phyloP scores from a whole-genome alignment of 1,139 yeast species.

The Candida tropicalis region DNA sequence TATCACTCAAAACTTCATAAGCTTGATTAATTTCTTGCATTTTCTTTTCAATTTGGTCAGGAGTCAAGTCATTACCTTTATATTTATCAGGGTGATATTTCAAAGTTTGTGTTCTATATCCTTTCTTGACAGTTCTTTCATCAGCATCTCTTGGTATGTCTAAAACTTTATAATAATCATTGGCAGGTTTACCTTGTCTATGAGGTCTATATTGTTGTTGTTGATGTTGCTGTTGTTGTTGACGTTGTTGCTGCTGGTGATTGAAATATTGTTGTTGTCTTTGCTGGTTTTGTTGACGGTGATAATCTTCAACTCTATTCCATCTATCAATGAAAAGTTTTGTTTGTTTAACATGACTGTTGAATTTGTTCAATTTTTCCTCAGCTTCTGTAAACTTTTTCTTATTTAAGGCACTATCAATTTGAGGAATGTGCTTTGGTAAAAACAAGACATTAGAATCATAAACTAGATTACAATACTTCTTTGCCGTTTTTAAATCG shows the following conservation, averaged over 20 bases:
- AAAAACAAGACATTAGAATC: conserved; percentile 35
- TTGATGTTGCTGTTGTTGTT: conserved; percentile 44
- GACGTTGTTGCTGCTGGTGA: conserved; percentile 46
- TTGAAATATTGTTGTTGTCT: conserved; percentile 49
- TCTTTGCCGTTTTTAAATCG: conserved; percentile 29
- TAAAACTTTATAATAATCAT: conserved; percentile 81
- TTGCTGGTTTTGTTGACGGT: conserved; percentile 16
- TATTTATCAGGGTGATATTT: conserved; percentile 92
- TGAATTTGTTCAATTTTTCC: conserved; percentile 30
- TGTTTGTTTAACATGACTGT: conserved; percentile 42
- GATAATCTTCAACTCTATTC: conserved; percentile 25
- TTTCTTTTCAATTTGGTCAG: conserved; percentile 75
- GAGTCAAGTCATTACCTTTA: conserved; percentile 61
- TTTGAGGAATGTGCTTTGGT: conserved; percentile 47
- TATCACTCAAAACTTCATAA: conserved; percentile 77
- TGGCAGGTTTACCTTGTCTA: conserved; percentile 47
- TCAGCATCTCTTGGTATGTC: conserved; percentile 71
- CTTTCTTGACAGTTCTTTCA: conserved; percentile 74
- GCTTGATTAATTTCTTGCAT: conserved; percentile 96
- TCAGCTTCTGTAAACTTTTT: conserved; percentile 50
- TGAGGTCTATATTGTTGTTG: conserved; percentile 40
- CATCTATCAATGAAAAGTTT: conserved; percentile 35
- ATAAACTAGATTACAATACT: conserved; percentile 33
- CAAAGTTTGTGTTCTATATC: conserved; percentile 76
- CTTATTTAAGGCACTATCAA: conserved; percentile 42